phyloP scores from a whole-genome alignment of 768 basidiomycete genomes.

The Gloeophyllum trabeum region DNA sequence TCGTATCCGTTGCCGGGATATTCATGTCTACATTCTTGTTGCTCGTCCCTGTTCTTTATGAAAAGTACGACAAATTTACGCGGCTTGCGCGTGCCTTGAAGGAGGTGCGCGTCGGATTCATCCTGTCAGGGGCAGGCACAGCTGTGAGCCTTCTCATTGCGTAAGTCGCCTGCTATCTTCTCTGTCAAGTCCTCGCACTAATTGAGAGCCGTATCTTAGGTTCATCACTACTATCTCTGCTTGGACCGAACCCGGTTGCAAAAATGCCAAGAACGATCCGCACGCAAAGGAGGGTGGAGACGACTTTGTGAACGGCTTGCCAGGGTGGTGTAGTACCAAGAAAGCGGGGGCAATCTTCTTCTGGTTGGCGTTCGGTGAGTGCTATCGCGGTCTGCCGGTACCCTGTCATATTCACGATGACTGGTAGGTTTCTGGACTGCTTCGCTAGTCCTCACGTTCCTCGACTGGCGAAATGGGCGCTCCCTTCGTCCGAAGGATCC shows the following conservation, averaged over 20 bases:
- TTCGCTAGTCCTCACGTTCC: constrained; percentile 51
- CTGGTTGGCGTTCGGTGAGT: constrained; percentile 73
- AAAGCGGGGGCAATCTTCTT: constrained; percentile 86
- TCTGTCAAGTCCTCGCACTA: constrained; percentile 4
- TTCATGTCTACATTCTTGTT: constrained; percentile 66
- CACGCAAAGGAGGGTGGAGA: constrained; percentile 51
- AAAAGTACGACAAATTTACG: constrained; percentile 75
- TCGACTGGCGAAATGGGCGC: constrained; percentile 72
- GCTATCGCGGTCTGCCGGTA: neutral
- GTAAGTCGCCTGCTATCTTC: constrained; percentile 29
- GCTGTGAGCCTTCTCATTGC: constrained; percentile 63
- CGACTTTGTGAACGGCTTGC: constrained; percentile 55
- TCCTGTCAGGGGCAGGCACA: constrained; percentile 64
- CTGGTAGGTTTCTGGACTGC: constrained; percentile 67
- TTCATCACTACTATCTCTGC: constrained; percentile 74
- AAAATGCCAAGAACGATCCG: constrained; percentile 74
- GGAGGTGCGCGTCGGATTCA: constrained; percentile 76
- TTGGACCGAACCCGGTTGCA: constrained; percentile 87
- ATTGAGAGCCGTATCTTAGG: constrained; percentile 22
- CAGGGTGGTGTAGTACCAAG: constrained; percentile 87
- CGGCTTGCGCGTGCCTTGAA: constrained; percentile 71
- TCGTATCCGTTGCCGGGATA: constrained; percentile 64
- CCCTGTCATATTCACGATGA: constrained; percentile 4
- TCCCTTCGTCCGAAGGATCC: constrained; percentile 48
- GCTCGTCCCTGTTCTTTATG: constrained; percentile 67